Conservation (phyloP, 177 flowering plant species). For the Vitis hybrid region DNA sequence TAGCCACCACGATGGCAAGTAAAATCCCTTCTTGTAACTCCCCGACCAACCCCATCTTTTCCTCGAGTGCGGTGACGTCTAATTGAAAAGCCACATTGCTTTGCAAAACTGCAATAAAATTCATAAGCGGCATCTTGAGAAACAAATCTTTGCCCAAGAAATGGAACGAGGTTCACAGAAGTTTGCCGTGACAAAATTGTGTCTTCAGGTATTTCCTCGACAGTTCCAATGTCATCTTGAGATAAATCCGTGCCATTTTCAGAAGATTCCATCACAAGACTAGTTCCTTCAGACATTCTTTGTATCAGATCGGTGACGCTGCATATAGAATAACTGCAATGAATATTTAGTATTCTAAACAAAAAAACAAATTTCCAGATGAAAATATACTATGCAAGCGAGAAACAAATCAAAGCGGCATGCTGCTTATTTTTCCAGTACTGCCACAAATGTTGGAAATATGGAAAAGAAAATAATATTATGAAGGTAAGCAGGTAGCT, state of each 20-base stretch:
- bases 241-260: constrained; percentile 72
- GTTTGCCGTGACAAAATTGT: constrained; percentile 76
- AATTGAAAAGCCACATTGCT: constrained; percentile 73
- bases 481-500: too few relatives aligned
- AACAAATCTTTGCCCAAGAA: constrained; percentile 79
- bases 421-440: neutral
- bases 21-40: constrained; percentile 74
- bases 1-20: constrained; percentile 73
- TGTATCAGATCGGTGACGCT: constrained; percentile 9
- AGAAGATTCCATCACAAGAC: constrained; percentile 48
- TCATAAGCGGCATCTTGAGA: constrained; percentile 91
- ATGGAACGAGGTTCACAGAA: constrained; percentile 75
- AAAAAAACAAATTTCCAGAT: constrained; percentile 1
- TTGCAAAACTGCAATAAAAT: constrained; percentile 75
- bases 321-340: constrained; percentile 26
- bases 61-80: constrained; percentile 73
- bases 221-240: constrained; percentile 54
- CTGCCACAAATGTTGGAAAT: neutral
- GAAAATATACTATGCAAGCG: neutral
- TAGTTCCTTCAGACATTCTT: constrained; percentile 50
- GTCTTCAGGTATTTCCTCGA: constrained; percentile 70
- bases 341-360: constrained; percentile 4
- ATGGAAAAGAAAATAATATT: neutral
- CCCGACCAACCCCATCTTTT: constrained; percentile 74
- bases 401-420: neutral